Evolutionary conservation across 1,139 yeast genomes (phyloP), one percentile per base, ranked within the genome.

Genomic region (Yamadazyma membranifaciens): DNA sequence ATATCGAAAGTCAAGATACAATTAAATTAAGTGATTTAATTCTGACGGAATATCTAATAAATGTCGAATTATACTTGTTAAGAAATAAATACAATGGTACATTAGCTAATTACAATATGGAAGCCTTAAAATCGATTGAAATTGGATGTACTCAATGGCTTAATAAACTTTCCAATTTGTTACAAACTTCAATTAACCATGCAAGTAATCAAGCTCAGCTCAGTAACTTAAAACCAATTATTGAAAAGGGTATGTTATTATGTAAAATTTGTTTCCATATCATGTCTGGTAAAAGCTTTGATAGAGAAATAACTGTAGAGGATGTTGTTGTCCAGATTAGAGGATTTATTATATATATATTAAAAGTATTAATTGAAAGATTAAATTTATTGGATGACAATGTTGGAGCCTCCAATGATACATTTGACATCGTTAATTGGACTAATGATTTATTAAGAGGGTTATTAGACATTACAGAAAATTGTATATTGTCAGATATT

Each of bases 241-340:
- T 37, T 11, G 22, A 31, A 28, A 40, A 34, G 26, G 44, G 44
- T 2, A 20, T 27, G 4, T 16, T 20, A 2, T 9, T 37, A 11
- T 25, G 31, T 24, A 36, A 34, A 16, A 31, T 41, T 12, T 41
- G 44, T 15, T 41, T 13, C 28, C 16, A 10, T 28, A 37, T 41
- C 4, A 38, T 41, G 12, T n/a, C 14, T 9, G 13, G 24, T 9
- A 24, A 15, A 9, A 16, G 14, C 1, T 36, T 20, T 20, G 25
- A 31, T 10, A 31, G 20, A 28, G 33, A 34, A 32, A 25, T 41
- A 4, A 11, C 33, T 2, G 12, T 28, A 3, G 44, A 41, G 11
- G 41, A 38, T 9, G 31, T 38, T 7, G 17, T 37, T n/a, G 16
- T 30, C 9, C 11, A 13, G 2, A 13, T 34, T 5, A 16, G 32